A percentile compares a stretch with the other conserved stretches of the same genome.
These are phyloP conservation scores for Coniella lustricola DNA, from an alignment of 2,329 filamentous ascomycete species.

Conservation along the genomic window DNA sequence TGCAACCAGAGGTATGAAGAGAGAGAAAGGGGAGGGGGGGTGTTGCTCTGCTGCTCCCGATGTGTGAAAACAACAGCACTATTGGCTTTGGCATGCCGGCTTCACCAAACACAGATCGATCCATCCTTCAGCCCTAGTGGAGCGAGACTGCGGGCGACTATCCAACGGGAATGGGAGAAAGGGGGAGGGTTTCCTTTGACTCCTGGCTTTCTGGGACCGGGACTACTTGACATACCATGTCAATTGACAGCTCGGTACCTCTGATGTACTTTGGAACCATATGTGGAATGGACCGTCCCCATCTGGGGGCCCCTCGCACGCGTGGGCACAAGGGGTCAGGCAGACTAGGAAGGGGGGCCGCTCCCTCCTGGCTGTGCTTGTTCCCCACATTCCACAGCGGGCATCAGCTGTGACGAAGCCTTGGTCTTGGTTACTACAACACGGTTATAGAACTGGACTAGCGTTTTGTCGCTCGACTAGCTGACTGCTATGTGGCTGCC, in stretches of 20 bases:
- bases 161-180: neutral
- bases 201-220: neutral
- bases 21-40: too few relatives aligned
- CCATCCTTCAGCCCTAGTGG: conserved; percentile 10
- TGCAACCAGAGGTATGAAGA: neutral
- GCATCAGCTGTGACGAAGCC: too few relatives aligned
- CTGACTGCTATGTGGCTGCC: too few relatives aligned
- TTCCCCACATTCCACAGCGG: too few relatives aligned
- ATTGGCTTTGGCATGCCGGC: neutral
- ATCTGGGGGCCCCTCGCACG: neutral
- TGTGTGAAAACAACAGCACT: neutral
- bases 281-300: neutral
- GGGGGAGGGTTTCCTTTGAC: too few relatives aligned
- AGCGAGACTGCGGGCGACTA: neutral
- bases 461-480: too few relatives aligned
- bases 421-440: too few relatives aligned
- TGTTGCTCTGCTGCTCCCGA: neutral
- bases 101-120: conserved; percentile 1
- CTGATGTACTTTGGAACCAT: neutral
- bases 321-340: neutral
- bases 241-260: neutral
- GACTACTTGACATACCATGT: neutral
- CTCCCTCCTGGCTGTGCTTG: too few relatives aligned
- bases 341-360: too few relatives aligned
- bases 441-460: too few relatives aligned